Conservation (phyloP, 1,284 basidiomycete species). For the Veloboletus limbatus region DNA sequence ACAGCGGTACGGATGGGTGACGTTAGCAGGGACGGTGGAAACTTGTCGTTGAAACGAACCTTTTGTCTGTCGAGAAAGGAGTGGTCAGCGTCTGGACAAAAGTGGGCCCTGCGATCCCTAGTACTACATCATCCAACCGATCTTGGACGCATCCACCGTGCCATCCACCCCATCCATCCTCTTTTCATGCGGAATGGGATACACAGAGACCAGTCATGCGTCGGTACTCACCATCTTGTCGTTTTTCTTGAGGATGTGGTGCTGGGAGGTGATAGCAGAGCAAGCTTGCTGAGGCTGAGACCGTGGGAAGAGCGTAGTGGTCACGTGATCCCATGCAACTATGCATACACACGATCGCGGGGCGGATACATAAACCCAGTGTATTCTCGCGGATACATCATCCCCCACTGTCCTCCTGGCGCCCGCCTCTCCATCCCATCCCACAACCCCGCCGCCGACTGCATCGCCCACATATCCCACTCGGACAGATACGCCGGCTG, state of each 20-base stretch:
- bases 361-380: conserved; percentile 14
- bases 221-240: conserved; percentile 37
- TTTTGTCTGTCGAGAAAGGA: conserved; percentile 59
- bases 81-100: conserved; percentile 27
- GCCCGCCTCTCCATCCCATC: neutral
- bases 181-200: conserved; percentile 29
- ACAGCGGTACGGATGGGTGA: too few relatives aligned
- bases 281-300: conserved; percentile 9
- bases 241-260: conserved; percentile 41
- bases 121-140: conserved; percentile 33
- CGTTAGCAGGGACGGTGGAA: conserved; percentile 8
- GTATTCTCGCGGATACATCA: neutral
- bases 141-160: conserved; percentile 15
- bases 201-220: conserved; percentile 3
- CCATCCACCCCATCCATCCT: conserved; percentile 1
- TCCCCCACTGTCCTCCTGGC: neutral
- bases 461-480: conserved; percentile 30
- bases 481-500: conserved; percentile 13
- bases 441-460: conserved; percentile 18
- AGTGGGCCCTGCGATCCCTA: too few relatives aligned
- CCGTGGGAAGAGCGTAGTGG: conserved; percentile 19
- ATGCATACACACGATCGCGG: neutral
- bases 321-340: too few relatives aligned
- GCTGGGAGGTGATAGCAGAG: conserved; percentile 17
- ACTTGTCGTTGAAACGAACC: conserved; percentile 48